A percentile compares a stretch with the other conserved stretches of the same genome.
Conservation (phyloP, 1,284 basidiomycete species). For the Bjerkandera adusta region DNA sequence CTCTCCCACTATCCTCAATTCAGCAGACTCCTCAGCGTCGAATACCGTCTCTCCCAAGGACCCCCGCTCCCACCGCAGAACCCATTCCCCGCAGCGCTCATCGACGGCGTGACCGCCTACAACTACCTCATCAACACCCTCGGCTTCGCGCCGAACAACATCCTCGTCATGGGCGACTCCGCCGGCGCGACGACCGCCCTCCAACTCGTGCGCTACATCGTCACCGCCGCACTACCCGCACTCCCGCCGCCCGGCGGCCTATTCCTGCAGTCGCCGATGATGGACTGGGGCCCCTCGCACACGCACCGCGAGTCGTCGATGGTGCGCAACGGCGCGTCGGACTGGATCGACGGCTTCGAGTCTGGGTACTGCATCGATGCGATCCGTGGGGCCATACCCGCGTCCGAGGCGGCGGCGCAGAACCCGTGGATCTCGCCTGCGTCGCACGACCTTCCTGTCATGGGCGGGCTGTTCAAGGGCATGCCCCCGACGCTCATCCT, state of each 20-base stretch:
- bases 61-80: conserved; percentile 25
- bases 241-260: conserved; percentile 35
- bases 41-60: conserved; percentile 32
- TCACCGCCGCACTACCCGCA: conserved; percentile 5
- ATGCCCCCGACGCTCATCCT: conserved; percentile 57
- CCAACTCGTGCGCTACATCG: conserved; percentile 33
- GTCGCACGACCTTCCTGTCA: conserved; percentile 35
- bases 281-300: conserved; percentile 46
- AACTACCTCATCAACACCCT: conserved; percentile 39
- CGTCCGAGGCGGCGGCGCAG: conserved; percentile 30
- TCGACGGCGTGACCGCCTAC: conserved; percentile 47
- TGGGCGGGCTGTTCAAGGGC: conserved; percentile 41
- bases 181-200: conserved; percentile 53
- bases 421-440: conserved; percentile 59
- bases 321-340: conserved; percentile 32
- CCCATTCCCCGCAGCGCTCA: conserved; percentile 47
- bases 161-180: conserved; percentile 52
- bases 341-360: conserved; percentile 36
- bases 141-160: conserved; percentile 40
- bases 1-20: conserved; percentile 21
- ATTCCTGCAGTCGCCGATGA: conserved; percentile 57
- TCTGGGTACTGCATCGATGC: conserved; percentile 33
- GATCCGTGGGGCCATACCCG: conserved; percentile 34
- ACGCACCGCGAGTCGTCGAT: conserved; percentile 32
- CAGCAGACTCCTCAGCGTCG: conserved; percentile 31